Percentiles rank a stretch among this genome's conserved stretches.
phyloP scores from a whole-genome alignment of 805 yeast species.

The Barnettozyma populi region DNA sequence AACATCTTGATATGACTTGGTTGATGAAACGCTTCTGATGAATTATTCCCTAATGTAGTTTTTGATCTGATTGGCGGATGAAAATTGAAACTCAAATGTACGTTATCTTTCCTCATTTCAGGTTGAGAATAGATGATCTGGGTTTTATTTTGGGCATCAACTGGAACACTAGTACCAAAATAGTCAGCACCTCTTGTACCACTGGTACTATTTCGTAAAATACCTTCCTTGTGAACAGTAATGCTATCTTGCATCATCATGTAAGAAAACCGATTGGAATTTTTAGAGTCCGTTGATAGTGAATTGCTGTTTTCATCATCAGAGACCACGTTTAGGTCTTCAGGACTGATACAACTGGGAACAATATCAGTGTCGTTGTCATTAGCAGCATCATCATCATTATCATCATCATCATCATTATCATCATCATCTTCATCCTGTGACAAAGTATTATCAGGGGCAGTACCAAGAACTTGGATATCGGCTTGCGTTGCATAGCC shows the following conservation, averaged over 20 bases:
- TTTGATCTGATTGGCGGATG: background rate
- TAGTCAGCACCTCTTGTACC: no score
- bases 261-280: conserved; percentile 2
- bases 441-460: conserved; percentile 14
- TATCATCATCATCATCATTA: background rate
- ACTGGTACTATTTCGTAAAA: background rate
- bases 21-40: background rate
- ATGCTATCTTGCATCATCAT: conserved; percentile 21
- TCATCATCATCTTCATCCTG: background rate
- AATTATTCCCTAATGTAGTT: background rate
- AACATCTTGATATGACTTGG: background rate
- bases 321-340: conserved; percentile 19
- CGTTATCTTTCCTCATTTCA: background rate
- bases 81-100: background rate
- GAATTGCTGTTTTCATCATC: conserved; percentile 17
- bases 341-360: background rate
- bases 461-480: conserved; percentile 22
- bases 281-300: conserved; percentile 1
- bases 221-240: conserved; percentile 8
- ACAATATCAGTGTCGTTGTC: background rate
- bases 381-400: background rate
- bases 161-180: background rate
- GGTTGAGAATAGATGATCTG: conserved; percentile 2
- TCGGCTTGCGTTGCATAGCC: conserved; percentile 11
- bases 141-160: background rate